Percentiles rank a stretch among this genome's conserved stretches.
Evolutionary conservation across 768 basidiomycete species (phyloP).

Genomic region (Podaxis mareebaensis): DNA sequence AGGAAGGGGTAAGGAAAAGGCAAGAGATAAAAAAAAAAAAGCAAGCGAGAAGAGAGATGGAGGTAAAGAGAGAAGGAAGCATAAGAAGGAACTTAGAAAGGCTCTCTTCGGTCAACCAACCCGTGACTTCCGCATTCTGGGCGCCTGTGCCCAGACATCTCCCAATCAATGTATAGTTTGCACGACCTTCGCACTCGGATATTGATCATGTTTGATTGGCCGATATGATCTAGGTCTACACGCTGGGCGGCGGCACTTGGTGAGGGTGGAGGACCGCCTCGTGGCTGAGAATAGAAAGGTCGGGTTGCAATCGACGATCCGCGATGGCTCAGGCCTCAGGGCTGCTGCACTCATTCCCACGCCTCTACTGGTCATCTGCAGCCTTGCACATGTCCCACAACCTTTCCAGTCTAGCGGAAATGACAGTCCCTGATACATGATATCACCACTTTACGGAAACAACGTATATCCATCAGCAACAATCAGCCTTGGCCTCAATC

Average conservation of each 20-base stretch:
- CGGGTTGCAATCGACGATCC: constrained; percentile 12
- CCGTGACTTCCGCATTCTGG: constrained; percentile 21
- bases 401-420: neutral
- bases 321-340: neutral
- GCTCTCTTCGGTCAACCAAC: constrained; percentile 10
- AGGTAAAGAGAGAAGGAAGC: constrained; percentile 3
- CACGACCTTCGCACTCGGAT: neutral
- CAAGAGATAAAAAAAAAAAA: neutral
- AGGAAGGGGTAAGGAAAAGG: neutral
- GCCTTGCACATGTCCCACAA: neutral
- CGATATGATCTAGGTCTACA: neutral
- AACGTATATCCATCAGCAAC: too few relatives aligned
- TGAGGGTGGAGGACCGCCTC: neutral
- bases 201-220: neutral
- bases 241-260: too few relatives aligned
- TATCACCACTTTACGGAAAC: neutral
- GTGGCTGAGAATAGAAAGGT: constrained; percentile 13
- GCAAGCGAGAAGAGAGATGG: neutral
- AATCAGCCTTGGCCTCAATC: too few relatives aligned
- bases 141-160: constrained; percentile 8
- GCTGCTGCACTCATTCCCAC: constrained; percentile 1
- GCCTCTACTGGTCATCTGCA: neutral
- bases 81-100: constrained; percentile 2
- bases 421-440: neutral
- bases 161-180: neutral